phyloP scores from a whole-genome alignment of 2,329 filamentous ascomycete species.

The Neonectria neomacrospora region DNA sequence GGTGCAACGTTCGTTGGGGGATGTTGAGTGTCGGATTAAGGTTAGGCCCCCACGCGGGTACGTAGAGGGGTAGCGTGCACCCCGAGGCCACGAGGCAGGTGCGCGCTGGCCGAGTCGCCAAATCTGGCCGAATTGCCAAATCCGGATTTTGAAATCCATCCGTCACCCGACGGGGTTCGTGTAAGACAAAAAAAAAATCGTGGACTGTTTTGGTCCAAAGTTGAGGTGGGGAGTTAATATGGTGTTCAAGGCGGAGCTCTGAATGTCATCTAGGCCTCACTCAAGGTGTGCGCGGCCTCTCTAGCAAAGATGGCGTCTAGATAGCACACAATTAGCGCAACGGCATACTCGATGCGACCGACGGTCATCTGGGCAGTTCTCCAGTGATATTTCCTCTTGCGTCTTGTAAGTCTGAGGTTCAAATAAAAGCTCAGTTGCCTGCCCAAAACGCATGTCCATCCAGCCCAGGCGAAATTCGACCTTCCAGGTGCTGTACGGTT shows the following conservation, averaged over 20 bases:
- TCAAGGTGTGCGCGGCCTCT: neutral
- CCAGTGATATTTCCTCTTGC: too few species aligned
- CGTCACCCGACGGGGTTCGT: neutral
- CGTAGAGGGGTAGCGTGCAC: neutral
- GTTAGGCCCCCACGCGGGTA: constrained; percentile 4
- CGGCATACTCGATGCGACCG: too few species aligned
- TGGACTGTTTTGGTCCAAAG: neutral
- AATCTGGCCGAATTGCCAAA: neutral
- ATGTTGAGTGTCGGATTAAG: constrained; percentile 17
- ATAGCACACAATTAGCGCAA: too few species aligned
- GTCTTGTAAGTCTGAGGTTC: too few species aligned
- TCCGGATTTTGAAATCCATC: neutral
- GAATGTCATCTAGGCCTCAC: neutral
- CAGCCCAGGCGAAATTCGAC: too few species aligned
- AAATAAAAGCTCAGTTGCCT: too few species aligned
- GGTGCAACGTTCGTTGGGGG: constrained; percentile 8
- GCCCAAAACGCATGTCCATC: too few species aligned
- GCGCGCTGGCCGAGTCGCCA: neutral
- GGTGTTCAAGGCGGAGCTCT: neutral
- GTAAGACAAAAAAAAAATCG: neutral
- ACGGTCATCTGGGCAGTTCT: too few species aligned
- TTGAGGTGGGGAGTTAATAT: neutral
- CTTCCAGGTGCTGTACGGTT: too few species aligned
- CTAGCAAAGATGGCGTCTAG: too few species aligned
- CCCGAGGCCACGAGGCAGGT: constrained; percentile 1